Evolutionary conservation across 2,329 filamentous ascomycete genomes (phyloP), one percentile per base, ranked within the genome.

Genomic region (Colletotrichum chlorophyti): DNA sequence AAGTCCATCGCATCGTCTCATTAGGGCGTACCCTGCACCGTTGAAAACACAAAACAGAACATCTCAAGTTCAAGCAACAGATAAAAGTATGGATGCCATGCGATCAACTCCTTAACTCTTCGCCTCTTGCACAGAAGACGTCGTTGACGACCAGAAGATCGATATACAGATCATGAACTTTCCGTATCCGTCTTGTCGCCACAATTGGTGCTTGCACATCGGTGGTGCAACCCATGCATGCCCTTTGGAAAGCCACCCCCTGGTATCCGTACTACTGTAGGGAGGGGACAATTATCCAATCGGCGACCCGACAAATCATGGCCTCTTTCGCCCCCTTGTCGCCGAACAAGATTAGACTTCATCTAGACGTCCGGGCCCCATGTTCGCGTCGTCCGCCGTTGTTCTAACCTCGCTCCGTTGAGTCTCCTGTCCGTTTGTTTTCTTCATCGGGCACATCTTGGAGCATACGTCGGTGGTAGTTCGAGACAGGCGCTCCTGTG

Each of bases 361-460:
- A 59, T 59, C 55, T 59, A 50, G 55, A 55, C 35, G 55, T 43
- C 55, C 43, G 51, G 55, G 51, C 37, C 51, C 55, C 55, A 43
- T 49, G 51, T 31, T 26, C 24, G 37, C 21, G 38, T 52, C 29
- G 47, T n/a, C 49, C 41, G 35, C 54, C 54, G 42, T 54, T 43
- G 38, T 58, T 54, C 19, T 27, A 54, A 48, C 27, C 42, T 54
- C 41, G 50, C 45, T 35, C n/a, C n/a, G n/a, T n/a, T n/a, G n/a
- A n/a, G n/a, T n/a, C n/a, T n/a, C n/a, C n/a, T n/a, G n/a, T 53
- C 54, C 54, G 42, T 58, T 17, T 21, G 51, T 9, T 43, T 14
- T 15, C n/a, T 26, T 31, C 21, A 42, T 31, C 43, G 19, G 32
- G 4, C 34, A 15, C 10, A 11, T 17, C 27, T 32, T 15, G 7